Base-by-base conservation (phyloP, 352 stramenopile genomes). In the Thalassiosira sp. region DNA sequence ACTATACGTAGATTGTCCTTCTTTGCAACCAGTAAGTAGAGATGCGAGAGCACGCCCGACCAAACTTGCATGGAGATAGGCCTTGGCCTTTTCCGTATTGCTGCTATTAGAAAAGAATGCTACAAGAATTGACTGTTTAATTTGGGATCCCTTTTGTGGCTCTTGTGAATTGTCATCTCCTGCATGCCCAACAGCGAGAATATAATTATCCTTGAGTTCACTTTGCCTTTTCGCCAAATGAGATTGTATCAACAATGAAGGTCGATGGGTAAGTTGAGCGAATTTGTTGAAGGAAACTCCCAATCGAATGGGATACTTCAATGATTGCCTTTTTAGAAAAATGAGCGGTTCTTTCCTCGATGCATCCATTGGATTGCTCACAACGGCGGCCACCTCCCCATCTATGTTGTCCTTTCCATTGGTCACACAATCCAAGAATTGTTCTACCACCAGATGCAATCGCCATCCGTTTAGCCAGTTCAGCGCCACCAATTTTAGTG, bases 401-500 rank as follows among this genome's bases (percentile, higher is more conserved):
- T 56, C 24, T 1, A 54, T 52, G 25, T 51, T 71, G 40, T 6
- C 10, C 0, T 52, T 2, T 35, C 56, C 25, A 24, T 62, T 2
- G 24, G 84, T 3, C 6, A 73, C 57, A 10, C 28, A 59, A 16
- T 52, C 56, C 48, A 86, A 72, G 53, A 87, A 88, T 33, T 88
- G 54, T 24, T 66, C 42, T 1, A 89, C 59, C 20, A 90, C 28
- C 18, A 85, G 49, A 56, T 84, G 64, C 57, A 92, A 65, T 57
- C 86, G 52, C 40, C 71, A 62, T 35, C 56, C 81, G 72, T 92
- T 92, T 0, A 90, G 37, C 57, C 60, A 86, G 54, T 90, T 73
- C 67, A 92, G 83, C 7, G 78, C 75, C 46, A 92, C 78, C 24
- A 92, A 57, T 59, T 80, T 79, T 76, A 92, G 86, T 37, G 81